A percentile compares a stretch with the other conserved stretches of the same genome.
Evolutionary conservation across 2,329 filamentous ascomycete species (phyloP).

Genomic region (Talaromyces marneffei): DNA sequence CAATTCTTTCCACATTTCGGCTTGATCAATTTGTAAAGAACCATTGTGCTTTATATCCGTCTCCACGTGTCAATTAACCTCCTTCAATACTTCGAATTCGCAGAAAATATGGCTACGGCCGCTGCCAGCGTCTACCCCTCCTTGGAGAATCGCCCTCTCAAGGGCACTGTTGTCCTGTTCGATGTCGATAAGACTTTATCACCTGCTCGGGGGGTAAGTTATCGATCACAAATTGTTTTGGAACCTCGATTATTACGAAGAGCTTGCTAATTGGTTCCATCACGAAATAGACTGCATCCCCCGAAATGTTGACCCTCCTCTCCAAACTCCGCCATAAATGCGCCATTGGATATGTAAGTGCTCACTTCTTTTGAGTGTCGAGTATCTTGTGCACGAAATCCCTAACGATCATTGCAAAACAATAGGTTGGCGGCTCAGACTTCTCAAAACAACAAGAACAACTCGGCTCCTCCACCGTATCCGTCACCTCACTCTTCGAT

Average conservation of each 20-base stretch:
- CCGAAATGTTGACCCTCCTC: constrained; percentile 79
- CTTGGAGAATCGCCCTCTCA: constrained; percentile 75
- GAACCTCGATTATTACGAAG: neutral
- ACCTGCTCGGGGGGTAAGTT: constrained; percentile 65
- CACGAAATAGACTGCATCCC: constrained; percentile 54
- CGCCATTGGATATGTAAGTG: constrained; percentile 69
- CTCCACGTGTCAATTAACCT: too few relatives aligned
- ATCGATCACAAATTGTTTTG: constrained; percentile 10
- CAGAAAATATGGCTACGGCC: constrained; percentile 24
- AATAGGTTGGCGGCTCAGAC: constrained; percentile 74
- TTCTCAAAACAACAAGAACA: constrained; percentile 94
- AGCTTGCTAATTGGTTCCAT: constrained; percentile 2
- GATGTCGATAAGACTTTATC: constrained; percentile 94
- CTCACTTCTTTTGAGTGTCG: neutral
- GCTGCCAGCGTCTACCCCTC: constrained; percentile 55
- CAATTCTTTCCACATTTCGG: neutral
- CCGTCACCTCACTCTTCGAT: constrained; percentile 84
- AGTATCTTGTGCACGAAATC: neutral
- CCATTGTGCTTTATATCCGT: neutral
- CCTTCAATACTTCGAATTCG: neutral
- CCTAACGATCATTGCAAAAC: neutral
- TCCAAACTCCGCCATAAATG: constrained; percentile 75
- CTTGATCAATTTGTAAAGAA: neutral
- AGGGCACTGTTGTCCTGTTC: constrained; percentile 91
- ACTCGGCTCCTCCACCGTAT: constrained; percentile 62